Conservation (phyloP, 2,329 filamentous ascomycete species). For the Pseudogymnoascus sp. region DNA sequence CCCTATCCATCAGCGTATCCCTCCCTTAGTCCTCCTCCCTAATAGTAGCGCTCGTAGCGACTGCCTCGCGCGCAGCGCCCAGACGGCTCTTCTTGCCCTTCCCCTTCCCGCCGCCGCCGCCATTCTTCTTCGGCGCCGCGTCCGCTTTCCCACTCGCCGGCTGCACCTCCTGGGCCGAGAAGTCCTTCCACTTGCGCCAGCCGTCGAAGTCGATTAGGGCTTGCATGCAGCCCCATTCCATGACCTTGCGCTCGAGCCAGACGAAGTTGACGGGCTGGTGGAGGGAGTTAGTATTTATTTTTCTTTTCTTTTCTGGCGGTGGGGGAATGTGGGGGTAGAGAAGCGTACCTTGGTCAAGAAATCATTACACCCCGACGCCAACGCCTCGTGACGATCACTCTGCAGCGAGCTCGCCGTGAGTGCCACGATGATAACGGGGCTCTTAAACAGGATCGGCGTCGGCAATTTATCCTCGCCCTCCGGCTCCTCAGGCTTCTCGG, state of each 20-base stretch:
- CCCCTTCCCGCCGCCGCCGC: constrained; percentile 33
- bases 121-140: constrained; percentile 34
- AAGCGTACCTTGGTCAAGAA: constrained; percentile 84
- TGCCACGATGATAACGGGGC: constrained; percentile 94
- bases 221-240: constrained; percentile 99
- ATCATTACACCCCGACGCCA: constrained; percentile 95
- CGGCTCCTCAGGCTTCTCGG: constrained; percentile 33
- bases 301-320: background rate
- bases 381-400: constrained; percentile 87
- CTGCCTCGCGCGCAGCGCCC: background rate
- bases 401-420: constrained; percentile 91
- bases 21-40: background rate
- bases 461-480: constrained; percentile 62
- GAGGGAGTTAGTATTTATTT: constrained; percentile 12
- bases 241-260: constrained; percentile 95
- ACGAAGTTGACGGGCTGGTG: constrained; percentile 87
- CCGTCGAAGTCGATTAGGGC: constrained; percentile 97
- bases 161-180: constrained; percentile 32
- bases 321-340: background rate
- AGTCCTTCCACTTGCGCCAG: constrained; percentile 96
- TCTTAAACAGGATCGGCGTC: constrained; percentile 74
- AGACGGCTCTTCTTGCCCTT: constrained; percentile 35
- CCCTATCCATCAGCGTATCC: background rate
- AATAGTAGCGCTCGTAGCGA: background rate
- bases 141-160: constrained; percentile 40